Evolutionary conservation across 805 yeast genomes (phyloP).

Genomic region (Ogataea haglerorum): DNA sequence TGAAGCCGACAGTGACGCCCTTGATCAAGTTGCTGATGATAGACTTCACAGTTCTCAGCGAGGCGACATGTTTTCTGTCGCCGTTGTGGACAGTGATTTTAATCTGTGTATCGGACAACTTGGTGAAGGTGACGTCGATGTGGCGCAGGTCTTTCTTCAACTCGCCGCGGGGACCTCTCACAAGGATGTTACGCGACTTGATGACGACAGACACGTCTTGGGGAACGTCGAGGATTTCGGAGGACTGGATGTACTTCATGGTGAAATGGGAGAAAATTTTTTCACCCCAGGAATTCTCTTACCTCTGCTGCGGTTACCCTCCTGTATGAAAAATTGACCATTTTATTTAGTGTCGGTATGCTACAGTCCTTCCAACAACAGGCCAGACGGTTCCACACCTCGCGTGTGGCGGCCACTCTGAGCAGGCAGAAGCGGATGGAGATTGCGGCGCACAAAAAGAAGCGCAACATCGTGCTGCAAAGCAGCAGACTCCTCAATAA

Average conservation of each 20-base stretch:
- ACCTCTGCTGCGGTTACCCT: constrained; percentile 1
- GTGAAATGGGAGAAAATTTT: constrained; percentile 4
- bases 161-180: constrained; percentile 97
- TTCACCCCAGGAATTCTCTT: neutral
- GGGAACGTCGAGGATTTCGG: constrained; percentile 64
- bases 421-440: constrained; percentile 14
- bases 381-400: constrained; percentile 13
- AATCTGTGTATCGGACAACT: constrained; percentile 67
- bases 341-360: neutral
- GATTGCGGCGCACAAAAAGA: constrained; percentile 16
- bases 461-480: constrained; percentile 18
- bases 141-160: constrained; percentile 88
- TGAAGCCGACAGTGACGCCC: constrained; percentile 99
- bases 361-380: constrained; percentile 3
- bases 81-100: constrained; percentile 95
- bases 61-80: constrained; percentile 99
- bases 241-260: constrained; percentile 64
- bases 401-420: constrained; percentile 9
- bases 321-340: constrained; percentile 1
- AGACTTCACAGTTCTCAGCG: constrained; percentile 97
- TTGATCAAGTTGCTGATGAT: constrained; percentile 88
- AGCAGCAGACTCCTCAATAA: constrained; percentile 9
- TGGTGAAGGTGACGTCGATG: constrained; percentile 88
- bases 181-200: constrained; percentile 86
- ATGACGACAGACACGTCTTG: constrained; percentile 89